Base-by-base conservation (phyloP, 805 yeast species). In the Metschnikowia hibisci region DNA sequence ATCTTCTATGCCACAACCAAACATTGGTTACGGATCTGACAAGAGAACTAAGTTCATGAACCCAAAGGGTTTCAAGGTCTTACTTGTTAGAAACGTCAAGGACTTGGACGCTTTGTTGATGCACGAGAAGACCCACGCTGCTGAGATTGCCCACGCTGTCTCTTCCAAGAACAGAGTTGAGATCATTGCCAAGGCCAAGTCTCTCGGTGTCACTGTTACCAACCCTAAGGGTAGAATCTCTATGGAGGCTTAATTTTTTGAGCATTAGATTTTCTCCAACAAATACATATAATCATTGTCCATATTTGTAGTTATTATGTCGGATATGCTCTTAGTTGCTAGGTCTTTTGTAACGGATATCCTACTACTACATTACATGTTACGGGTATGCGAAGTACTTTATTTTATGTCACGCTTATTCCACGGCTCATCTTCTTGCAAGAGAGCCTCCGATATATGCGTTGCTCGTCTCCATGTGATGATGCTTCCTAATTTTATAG, bases 21-120 rank as follows among this genome's bases (percentile, higher is more conserved):
- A 86, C 81, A 90, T 93, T 67, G 99, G 99, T 82, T 93, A 87
- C 82, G 97, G 99, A 78, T 89, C 98, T 64, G 89, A 93, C 96
- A 93, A 88, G 81, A 89, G 85, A 83, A 93, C 99, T 72, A 88
- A 84, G 77, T 87, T 83, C 84, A 70, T 93, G 80, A 76, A 79
- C 69, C 96, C 97, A 73, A 87, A 96, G 56, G 99, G 99, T 73
- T 96, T 87, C 95, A 95, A 89, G 83, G 83, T 87, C 65, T 86
- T 86, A 82, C 78, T 89, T 66, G 96, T 93, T 64, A 81, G 85
- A 72, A 93, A 93, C 87, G 66, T 82, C 56, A 80, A 81, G 72
- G 99, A 91, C 72, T 85, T 93, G 74, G 99, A 95, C 72, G 84
- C 87, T 61, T 81, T 93, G 71, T 80, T 89, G 72, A 77, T 95